These are phyloP conservation scores for Boechera stricta DNA, from an alignment of 345 rosid genomes.

Conservation along the genomic window DNA sequence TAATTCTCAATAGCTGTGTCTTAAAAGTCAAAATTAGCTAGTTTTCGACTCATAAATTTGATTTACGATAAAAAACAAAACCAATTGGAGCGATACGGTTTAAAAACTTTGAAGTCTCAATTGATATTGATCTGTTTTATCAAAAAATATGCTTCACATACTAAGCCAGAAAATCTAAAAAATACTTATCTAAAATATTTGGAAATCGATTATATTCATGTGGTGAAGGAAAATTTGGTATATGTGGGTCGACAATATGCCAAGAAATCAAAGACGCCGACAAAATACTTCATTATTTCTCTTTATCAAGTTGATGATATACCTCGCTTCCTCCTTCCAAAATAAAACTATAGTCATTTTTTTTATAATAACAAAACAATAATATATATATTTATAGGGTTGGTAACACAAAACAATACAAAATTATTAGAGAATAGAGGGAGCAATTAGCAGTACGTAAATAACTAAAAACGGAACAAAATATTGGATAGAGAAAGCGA, in stretches of 20 bases:
- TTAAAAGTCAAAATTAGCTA: not conserved
- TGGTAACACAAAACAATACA: too few species aligned
- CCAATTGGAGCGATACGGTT: not conserved
- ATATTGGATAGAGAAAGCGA: too few species aligned
- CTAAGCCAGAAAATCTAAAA: slow-evolving; percentile 24
- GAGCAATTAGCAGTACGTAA: too few species aligned
- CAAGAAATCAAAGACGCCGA: slow-evolving; percentile 37
- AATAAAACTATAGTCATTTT: not conserved
- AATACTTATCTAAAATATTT: slow-evolving; percentile 28
- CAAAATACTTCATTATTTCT: slow-evolving; percentile 33
- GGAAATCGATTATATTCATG: slow-evolving; percentile 24
- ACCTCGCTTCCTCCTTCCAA: slow-evolving; percentile 15
- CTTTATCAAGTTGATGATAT: slow-evolving; percentile 33
- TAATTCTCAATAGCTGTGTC: not conserved
- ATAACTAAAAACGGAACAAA: too few species aligned
- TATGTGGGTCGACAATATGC: slow-evolving; percentile 24
- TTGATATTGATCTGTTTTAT: not conserved
- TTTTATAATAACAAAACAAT: not conserved
- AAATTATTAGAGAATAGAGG: too few species aligned
- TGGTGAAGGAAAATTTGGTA: slow-evolving; percentile 39
- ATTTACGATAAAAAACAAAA: not conserved
- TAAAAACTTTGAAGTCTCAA: not conserved
- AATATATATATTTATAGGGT: not conserved
- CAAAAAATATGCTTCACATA: slow-evolving; percentile 30
- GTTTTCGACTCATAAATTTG: not conserved